Conservation (phyloP, 805 yeast species). For the Teunomyces stri region DNA sequence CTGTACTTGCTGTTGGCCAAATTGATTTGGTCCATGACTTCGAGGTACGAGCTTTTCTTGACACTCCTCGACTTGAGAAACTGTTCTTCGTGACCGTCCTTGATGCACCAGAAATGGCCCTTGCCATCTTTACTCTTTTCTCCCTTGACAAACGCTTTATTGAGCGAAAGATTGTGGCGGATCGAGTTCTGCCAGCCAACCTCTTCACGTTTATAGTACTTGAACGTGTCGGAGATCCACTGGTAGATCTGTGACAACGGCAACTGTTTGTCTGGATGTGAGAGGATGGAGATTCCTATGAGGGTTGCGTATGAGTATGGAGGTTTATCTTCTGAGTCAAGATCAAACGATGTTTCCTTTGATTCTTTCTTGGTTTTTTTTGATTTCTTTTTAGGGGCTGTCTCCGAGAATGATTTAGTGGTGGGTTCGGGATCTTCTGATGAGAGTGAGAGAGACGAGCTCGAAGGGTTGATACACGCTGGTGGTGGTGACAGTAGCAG, state of each 20-base stretch:
- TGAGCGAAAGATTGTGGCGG: conserved; percentile 87
- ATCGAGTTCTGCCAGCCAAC: conserved; percentile 98
- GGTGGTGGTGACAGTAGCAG: conserved; percentile 13
- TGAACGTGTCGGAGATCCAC: conserved; percentile 88
- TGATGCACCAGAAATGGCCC: conserved; percentile 92
- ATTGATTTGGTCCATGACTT: conserved; percentile 41
- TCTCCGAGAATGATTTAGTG: conserved; percentile 8
- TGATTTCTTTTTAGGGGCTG: conserved; percentile 17
- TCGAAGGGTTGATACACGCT: conserved; percentile 13
- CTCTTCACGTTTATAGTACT: conserved; percentile 77
- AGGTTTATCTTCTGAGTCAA: conserved; percentile 69
- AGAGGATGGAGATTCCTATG: conserved; percentile 87
- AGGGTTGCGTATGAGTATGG: conserved; percentile 92
- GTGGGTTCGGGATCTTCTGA: conserved; percentile 7
- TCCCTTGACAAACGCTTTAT: conserved; percentile 88
- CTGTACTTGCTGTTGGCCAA: conserved; percentile 9
- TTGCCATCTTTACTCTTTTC: conserved; percentile 89
- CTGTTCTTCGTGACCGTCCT: conserved; percentile 76
- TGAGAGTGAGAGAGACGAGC: conserved; percentile 10
- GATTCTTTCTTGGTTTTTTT: conserved; percentile 27
- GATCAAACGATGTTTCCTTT: conserved; percentile 38
- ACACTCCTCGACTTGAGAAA: conserved; percentile 64
- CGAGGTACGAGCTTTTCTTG: conserved; percentile 43
- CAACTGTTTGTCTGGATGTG: conserved; percentile 55
- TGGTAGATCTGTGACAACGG: conserved; percentile 69